Evolutionary conservation across 2,329 filamentous ascomycete species (phyloP).

Genomic region (Apiospora pterosperma): DNA sequence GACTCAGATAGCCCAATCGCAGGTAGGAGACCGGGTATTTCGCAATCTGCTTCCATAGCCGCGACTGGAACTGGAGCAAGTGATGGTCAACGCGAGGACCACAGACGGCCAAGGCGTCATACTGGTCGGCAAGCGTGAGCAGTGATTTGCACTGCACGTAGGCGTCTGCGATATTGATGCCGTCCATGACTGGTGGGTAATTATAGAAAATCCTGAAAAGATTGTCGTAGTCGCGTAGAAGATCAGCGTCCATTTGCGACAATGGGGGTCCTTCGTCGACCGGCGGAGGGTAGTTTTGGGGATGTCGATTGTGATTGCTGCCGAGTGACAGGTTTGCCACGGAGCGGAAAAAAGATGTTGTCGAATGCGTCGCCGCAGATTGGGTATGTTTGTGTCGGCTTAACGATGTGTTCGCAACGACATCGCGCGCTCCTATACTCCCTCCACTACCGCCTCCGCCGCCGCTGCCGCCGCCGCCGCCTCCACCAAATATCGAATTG

Average conservation of each 20-base stretch:
- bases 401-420: conserved; percentile 53
- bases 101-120: conserved; percentile 84
- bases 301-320: conserved; percentile 35
- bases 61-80: conserved; percentile 83
- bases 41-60: conserved; percentile 92
- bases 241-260: conserved; percentile 64
- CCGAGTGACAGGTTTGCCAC: conserved; percentile 72
- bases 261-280: conserved; percentile 33
- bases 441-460: conserved; percentile 24
- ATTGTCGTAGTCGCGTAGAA: conserved; percentile 91
- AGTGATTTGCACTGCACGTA: conserved; percentile 94
- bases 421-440: background rate
- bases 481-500: conserved; percentile 56
- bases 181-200: conserved; percentile 76
- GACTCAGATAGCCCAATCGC: conserved; percentile 81
- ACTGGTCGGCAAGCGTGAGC: conserved; percentile 86
- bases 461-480: conserved; percentile 50
- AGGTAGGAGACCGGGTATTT: conserved; percentile 94
- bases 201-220: conserved; percentile 97
- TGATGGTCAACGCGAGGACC: conserved; percentile 92
- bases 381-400: conserved; percentile 54
- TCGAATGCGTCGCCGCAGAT: conserved; percentile 37
- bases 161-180: conserved; percentile 84
- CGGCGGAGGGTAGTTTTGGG: conserved; percentile 13
- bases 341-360: conserved; percentile 73